Conservation (phyloP, 805 yeast species). For the Clavispora asparagi region DNA sequence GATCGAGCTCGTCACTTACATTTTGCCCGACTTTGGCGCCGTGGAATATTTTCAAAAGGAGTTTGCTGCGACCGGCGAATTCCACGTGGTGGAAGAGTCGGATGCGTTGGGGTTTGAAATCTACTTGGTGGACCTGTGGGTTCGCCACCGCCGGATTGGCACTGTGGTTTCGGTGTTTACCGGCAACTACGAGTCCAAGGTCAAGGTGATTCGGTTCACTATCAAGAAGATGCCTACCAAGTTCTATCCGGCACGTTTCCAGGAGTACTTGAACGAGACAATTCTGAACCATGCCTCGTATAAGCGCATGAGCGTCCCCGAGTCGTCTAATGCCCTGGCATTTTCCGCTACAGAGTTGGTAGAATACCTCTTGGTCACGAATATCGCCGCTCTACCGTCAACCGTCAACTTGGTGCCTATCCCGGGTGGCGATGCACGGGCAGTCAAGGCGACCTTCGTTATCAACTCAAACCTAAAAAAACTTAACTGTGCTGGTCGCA, state of each 20-base stretch:
- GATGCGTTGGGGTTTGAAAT: constrained; percentile 73
- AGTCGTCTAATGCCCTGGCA: background rate
- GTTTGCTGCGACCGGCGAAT: constrained; percentile 26
- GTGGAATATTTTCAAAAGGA: constrained; percentile 42
- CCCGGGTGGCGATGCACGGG: constrained; percentile 50
- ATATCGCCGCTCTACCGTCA: constrained; percentile 76
- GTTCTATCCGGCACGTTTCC: constrained; percentile 49
- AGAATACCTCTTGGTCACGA: constrained; percentile 64
- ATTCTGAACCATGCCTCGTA: constrained; percentile 62
- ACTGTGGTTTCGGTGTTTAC: constrained; percentile 77
- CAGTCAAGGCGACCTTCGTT: constrained; percentile 53
- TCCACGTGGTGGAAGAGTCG: constrained; percentile 41
- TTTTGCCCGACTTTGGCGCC: constrained; percentile 57
- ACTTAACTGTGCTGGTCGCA: constrained; percentile 79
- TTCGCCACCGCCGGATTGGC: constrained; percentile 60
- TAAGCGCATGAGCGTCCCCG: constrained; percentile 40
- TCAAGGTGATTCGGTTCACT: constrained; percentile 55
- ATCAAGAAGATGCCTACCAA: constrained; percentile 43
- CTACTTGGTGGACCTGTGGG: constrained; percentile 95
- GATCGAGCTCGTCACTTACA: constrained; percentile 28
- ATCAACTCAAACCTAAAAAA: constrained; percentile 75
- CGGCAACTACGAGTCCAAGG: constrained; percentile 66
- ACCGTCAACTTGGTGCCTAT: constrained; percentile 67
- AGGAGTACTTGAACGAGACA: constrained; percentile 60
- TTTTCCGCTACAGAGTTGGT: background rate